Percentiles rank a stretch among this genome's conserved stretches.
Evolutionary conservation across 495 filamentous ascomycete species (phyloP).

Genomic region (Pyrenula aspistea): DNA sequence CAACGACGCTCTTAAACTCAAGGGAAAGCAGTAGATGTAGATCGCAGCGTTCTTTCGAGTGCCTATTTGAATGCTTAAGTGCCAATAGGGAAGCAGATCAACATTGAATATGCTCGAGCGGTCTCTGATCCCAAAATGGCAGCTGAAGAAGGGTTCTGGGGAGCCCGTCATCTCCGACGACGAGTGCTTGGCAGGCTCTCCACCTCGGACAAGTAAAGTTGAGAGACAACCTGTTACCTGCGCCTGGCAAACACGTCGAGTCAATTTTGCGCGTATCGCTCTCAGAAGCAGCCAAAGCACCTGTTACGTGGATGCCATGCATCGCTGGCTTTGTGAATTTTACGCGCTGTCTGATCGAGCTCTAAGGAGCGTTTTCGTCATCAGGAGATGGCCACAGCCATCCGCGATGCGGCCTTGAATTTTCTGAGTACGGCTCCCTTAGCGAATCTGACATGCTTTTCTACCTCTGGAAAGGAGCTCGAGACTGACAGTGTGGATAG

Average conservation of each 20-base stretch:
- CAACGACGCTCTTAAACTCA: too few species aligned
- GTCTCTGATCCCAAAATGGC: too few species aligned
- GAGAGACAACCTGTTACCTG: not conserved
- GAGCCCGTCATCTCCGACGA: not conserved
- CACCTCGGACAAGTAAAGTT: not conserved
- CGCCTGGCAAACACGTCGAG: not conserved
- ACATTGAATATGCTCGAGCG: too few species aligned
- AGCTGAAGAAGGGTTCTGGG: too few species aligned
- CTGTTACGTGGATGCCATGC: not conserved
- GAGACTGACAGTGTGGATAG: conserved; percentile 8
- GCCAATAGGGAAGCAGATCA: too few species aligned
- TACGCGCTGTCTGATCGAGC: not conserved
- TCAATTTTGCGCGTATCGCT: not conserved
- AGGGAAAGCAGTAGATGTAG: too few species aligned
- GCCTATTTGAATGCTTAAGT: too few species aligned
- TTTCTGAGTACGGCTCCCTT: not conserved
- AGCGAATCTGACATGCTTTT: not conserved
- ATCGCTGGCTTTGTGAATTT: not conserved
- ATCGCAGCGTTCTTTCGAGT: too few species aligned
- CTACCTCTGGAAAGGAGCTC: not conserved
- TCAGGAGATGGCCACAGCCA: not conserved
- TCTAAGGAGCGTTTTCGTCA: not conserved
- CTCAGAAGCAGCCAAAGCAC: not conserved
- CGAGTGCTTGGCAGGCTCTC: not conserved
- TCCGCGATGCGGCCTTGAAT: not conserved